Conservation (phyloP, 2,329 filamentous ascomycete genomes). For the Endocalyx cinctus region DNA sequence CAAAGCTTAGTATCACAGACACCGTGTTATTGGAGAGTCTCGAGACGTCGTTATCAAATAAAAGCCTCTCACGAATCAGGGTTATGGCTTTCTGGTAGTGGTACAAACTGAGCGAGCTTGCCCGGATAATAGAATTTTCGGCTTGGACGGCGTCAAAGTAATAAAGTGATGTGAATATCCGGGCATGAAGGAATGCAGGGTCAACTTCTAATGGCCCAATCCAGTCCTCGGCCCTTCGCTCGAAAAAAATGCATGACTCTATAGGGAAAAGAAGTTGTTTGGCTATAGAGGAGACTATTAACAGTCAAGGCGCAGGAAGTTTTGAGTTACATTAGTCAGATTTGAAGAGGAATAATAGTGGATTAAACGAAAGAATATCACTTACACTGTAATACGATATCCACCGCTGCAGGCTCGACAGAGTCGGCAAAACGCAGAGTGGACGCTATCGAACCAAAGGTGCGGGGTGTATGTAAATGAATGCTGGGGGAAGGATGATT, state of each 20-base stretch:
- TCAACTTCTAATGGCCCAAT: slow-evolving; percentile 9
- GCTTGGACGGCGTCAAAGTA: slow-evolving; percentile 6
- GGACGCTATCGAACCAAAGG: slow-evolving; percentile 2
- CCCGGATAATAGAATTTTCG: background rate
- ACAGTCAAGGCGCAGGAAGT: too few species aligned
- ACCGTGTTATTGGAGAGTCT: slow-evolving; percentile 26
- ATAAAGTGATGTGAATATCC: slow-evolving; percentile 8
- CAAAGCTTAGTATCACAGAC: slow-evolving; percentile 26
- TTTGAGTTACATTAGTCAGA: background rate
- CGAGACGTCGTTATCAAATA: slow-evolving; percentile 2
- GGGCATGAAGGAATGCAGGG: slow-evolving; percentile 10
- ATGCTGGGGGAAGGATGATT: slow-evolving; percentile 1
- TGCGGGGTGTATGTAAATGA: background rate
- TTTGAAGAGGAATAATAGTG: background rate
- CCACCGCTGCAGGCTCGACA: slow-evolving; percentile 4
- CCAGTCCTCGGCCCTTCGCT: slow-evolving; percentile 12
- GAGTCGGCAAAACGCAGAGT: slow-evolving; percentile 8
- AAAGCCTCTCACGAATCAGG: slow-evolving; percentile 11
- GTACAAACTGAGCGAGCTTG: slow-evolving; percentile 1
- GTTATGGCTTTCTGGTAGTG: slow-evolving; percentile 10
- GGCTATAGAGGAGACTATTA: slow-evolving; percentile 12
- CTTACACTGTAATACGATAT: slow-evolving; percentile 8
- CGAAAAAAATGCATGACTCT: slow-evolving; percentile 12
- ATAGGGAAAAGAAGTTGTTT: slow-evolving; percentile 12
- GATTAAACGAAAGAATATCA: background rate